These are phyloP conservation scores for Silene vulgaris DNA, from an alignment of 179 eudicot genomes.

Conservation along the genomic window DNA sequence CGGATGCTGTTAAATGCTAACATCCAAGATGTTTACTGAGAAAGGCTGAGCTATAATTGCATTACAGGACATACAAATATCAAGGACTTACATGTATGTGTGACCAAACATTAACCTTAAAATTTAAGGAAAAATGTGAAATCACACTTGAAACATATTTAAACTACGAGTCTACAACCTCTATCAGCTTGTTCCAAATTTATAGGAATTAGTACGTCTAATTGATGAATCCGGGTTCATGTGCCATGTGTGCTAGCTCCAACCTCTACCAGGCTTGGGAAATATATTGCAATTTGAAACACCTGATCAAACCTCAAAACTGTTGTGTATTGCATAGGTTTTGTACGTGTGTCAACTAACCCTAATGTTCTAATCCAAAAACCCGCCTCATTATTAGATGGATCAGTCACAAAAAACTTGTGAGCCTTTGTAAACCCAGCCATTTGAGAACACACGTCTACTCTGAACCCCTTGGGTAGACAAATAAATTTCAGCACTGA, in stretches of 20 bases:
- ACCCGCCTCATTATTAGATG: neutral
- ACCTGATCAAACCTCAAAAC: neutral
- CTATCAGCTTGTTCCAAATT: too few species aligned
- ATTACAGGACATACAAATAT: neutral
- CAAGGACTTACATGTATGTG: neutral
- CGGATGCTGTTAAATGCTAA: neutral
- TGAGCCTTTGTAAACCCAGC: neutral
- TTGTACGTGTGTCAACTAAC: slow-evolving; percentile 15
- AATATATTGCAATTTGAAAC: neutral
- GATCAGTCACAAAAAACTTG: neutral
- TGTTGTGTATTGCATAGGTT: slow-evolving; percentile 10
- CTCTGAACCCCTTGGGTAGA: neutral
- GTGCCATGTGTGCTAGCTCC: too few species aligned
- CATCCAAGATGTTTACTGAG: neutral
- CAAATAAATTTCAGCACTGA: neutral
- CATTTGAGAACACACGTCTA: neutral
- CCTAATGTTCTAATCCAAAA: neutral
- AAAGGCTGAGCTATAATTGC: neutral
- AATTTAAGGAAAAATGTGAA: neutral
- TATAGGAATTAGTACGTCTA: too few species aligned
- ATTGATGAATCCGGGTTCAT: too few species aligned
- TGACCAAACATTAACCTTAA: neutral
- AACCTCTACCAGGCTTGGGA: slow-evolving; percentile 21
- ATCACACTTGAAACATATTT: too few species aligned
- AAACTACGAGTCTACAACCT: too few species aligned